Evolutionary conservation across 2,329 filamentous ascomycete species (phyloP).

Genomic region (Chaetomium sp.): DNA sequence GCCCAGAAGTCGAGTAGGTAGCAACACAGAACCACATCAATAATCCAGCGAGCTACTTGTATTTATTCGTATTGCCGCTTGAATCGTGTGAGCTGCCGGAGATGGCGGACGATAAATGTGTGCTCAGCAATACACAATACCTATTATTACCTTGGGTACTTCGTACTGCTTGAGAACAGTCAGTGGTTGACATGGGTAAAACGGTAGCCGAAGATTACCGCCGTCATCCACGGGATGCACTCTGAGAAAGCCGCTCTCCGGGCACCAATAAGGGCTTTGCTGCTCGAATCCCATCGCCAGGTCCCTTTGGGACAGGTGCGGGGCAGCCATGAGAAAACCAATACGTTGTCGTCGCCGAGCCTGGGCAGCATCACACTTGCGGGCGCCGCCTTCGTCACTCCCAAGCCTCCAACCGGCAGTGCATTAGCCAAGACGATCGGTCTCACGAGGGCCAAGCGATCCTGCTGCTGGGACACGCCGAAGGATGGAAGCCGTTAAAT

Average conservation of each 20-base stretch:
- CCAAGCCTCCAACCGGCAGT: constrained; percentile 21
- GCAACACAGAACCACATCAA: not conserved
- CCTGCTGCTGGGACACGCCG: not conserved
- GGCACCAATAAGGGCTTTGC: not conserved
- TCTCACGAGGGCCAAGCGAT: not conserved
- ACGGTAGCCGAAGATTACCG: not conserved
- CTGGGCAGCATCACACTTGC: constrained; percentile 13
- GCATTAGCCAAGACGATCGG: constrained; percentile 23
- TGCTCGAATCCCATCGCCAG: constrained; percentile 1
- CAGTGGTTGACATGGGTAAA: not conserved
- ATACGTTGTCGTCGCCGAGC: constrained; percentile 11
- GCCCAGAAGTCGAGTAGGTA: not conserved
- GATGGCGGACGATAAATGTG: not conserved
- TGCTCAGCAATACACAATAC: not conserved
- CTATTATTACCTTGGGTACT: not conserved
- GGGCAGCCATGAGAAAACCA: constrained; percentile 13
- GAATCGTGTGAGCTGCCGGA: not conserved
- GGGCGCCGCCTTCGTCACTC: constrained; percentile 28
- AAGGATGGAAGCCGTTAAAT: constrained; percentile 8
- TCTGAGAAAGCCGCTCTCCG: not conserved
- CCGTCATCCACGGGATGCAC: not conserved
- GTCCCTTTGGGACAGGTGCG: constrained; percentile 9
- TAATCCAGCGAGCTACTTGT: not conserved
- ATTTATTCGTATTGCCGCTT: not conserved
- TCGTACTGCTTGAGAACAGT: too few relatives aligned